Percentiles rank a stretch among this genome's conserved stretches.
phyloP scores from a whole-genome alignment of 2,329 filamentous ascomycete genomes.

The Annulohypoxylon truncatum region DNA sequence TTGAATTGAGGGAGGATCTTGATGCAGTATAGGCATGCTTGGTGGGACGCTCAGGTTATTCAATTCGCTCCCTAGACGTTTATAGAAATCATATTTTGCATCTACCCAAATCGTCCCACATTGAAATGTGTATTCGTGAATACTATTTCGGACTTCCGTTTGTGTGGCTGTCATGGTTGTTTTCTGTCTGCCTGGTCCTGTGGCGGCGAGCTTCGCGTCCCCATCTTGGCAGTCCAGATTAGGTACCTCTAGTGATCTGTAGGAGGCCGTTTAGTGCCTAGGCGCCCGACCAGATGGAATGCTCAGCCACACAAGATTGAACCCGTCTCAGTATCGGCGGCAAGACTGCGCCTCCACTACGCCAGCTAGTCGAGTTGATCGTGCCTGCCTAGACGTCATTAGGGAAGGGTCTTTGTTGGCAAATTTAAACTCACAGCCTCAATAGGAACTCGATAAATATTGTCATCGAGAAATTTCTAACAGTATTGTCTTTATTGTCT shows the following conservation, averaged over 20 bases:
- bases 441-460: constrained; percentile 20
- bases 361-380: constrained; percentile 4
- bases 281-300: not conserved
- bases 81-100: constrained; percentile 12
- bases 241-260: not conserved
- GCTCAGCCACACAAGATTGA: not conserved
- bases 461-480: not conserved
- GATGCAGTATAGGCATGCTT: not conserved
- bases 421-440: constrained; percentile 33
- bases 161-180: not conserved
- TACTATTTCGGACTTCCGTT: not conserved
- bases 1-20: not conserved
- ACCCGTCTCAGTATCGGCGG: not conserved
- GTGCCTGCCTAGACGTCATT: not conserved
- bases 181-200: constrained; percentile 3
- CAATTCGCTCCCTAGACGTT: constrained; percentile 5
- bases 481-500: not conserved
- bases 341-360: constrained; percentile 25
- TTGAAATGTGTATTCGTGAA: not conserved
- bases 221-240: constrained; percentile 1
- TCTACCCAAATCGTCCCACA: not conserved
- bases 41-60: constrained; percentile 8
- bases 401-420: constrained; percentile 22
- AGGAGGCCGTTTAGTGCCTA: not conserved
- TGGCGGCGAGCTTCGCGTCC: constrained; percentile 26